These are phyloP conservation scores for Backusella sp. DNA, from an alignment of 192 early-diverging fungal species.

Conservation along the genomic window DNA sequence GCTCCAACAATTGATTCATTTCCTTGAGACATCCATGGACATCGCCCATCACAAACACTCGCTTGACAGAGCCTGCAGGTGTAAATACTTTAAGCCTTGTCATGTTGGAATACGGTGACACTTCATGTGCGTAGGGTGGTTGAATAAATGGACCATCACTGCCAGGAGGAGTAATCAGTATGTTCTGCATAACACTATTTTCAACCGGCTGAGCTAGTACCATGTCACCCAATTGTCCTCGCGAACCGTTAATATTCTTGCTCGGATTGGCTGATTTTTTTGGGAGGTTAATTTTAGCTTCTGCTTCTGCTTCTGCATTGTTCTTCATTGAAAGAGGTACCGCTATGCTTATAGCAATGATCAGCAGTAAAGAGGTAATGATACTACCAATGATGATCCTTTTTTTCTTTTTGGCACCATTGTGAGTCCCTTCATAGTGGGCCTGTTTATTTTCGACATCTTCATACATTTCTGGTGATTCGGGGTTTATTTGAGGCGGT, in stretches of 20 bases:
- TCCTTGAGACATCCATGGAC: slow-evolving; percentile 63
- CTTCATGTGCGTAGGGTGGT: not conserved
- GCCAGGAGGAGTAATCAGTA: no score
- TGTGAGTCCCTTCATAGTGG: not conserved
- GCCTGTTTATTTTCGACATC: not conserved
- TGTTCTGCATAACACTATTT: not conserved
- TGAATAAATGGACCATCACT: not conserved
- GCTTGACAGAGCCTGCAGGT: not conserved
- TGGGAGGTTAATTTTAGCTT: not conserved
- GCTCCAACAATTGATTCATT: slow-evolving; percentile 50
- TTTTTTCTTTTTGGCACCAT: not conserved
- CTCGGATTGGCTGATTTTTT: not conserved
- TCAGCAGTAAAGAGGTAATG: not conserved
- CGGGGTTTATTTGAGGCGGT: not conserved
- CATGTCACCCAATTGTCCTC: slow-evolving; percentile 5
- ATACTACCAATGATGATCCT: not conserved
- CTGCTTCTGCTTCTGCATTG: not conserved
- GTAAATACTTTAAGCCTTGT: slow-evolving; percentile 9
- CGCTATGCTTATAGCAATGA: not conserved
- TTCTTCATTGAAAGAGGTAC: slow-evolving; percentile 9
- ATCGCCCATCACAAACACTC: slow-evolving; percentile 72
- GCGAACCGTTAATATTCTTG: not conserved
- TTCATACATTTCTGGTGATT: not conserved
- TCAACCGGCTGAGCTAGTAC: not conserved
- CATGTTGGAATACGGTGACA: slow-evolving; percentile 33